Conservation (phyloP, 2,329 filamentous ascomycete species). For the Lachnellula arida region DNA sequence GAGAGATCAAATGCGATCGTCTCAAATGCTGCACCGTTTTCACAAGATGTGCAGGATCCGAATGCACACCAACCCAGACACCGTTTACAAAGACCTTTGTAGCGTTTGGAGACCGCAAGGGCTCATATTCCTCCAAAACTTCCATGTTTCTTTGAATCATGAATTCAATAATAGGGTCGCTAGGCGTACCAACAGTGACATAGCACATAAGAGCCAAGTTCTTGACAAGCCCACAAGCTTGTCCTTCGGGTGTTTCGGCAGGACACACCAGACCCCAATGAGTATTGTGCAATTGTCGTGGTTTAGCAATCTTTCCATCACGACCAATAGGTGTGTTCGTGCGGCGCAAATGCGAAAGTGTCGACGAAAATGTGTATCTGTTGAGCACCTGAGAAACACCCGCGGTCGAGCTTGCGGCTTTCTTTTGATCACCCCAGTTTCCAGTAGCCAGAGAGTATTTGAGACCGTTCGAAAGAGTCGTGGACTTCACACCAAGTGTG, state of each 20-base stretch:
- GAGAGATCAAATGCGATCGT: constrained; percentile 76
- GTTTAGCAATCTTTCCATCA: constrained; percentile 97
- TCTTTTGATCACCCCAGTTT: constrained; percentile 99
- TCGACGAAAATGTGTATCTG: constrained; percentile 95
- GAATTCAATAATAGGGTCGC: constrained; percentile 86
- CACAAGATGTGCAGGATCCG: constrained; percentile 82
- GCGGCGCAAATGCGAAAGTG: constrained; percentile 89
- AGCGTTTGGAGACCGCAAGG: constrained; percentile 77
- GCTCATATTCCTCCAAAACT: constrained; percentile 90
- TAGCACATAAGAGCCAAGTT: constrained; percentile 98
- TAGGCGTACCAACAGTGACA: constrained; percentile 89
- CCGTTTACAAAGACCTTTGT: constrained; percentile 99
- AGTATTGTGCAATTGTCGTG: constrained; percentile 95
- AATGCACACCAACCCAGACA: constrained; percentile 94
- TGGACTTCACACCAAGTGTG: constrained; percentile 83
- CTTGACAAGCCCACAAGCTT: constrained; percentile 97
- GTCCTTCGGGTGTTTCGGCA: constrained; percentile 94
- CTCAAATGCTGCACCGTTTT: constrained; percentile 72
- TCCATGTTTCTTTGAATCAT: constrained; percentile 97
- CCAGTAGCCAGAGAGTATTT: constrained; percentile 97
- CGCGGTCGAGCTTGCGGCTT: constrained; percentile 88
- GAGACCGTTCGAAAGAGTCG: constrained; percentile 85
- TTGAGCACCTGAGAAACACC: constrained; percentile 98
- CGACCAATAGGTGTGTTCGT: constrained; percentile 97
- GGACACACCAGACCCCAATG: constrained; percentile 98